Conservation (phyloP, 257 asterid genomes). For the Solanum dulcamara region DNA sequence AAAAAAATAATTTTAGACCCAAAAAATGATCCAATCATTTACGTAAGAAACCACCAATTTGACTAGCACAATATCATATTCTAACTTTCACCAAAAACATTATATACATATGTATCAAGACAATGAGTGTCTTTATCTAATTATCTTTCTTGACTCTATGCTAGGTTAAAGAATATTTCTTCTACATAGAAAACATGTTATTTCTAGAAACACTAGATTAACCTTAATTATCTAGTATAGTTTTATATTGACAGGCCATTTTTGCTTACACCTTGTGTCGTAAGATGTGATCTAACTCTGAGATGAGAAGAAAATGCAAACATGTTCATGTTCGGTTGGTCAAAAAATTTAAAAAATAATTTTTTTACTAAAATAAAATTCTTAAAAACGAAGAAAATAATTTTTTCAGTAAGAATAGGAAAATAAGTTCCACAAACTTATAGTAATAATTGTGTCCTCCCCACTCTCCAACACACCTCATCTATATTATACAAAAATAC, state of each 20-base stretch:
- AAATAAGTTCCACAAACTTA: fast-evolving
- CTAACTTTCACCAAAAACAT: not conserved
- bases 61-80: not conserved
- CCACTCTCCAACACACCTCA: fast-evolving
- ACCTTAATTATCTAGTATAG: not conserved
- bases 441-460: not conserved
- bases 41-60: not conserved
- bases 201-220: not conserved
- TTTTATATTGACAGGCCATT: not conserved
- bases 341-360: too few relatives aligned
- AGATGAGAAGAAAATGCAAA: too few relatives aligned
- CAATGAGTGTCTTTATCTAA: not conserved
- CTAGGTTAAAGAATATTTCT: not conserved
- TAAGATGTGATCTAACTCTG: not conserved
- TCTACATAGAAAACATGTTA: not conserved
- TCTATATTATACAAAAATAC: not conserved
- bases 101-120: not conserved
- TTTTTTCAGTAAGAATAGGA: not conserved
- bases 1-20: not conserved
- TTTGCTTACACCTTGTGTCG: not conserved
- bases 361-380: too few relatives aligned
- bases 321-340: too few relatives aligned
- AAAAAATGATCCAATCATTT: not conserved
- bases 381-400: too few relatives aligned
- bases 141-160: not conserved